Evolutionary conservation across 2,329 filamentous ascomycete genomes (phyloP).

Genomic region (Gaeumannomyces tritici): DNA sequence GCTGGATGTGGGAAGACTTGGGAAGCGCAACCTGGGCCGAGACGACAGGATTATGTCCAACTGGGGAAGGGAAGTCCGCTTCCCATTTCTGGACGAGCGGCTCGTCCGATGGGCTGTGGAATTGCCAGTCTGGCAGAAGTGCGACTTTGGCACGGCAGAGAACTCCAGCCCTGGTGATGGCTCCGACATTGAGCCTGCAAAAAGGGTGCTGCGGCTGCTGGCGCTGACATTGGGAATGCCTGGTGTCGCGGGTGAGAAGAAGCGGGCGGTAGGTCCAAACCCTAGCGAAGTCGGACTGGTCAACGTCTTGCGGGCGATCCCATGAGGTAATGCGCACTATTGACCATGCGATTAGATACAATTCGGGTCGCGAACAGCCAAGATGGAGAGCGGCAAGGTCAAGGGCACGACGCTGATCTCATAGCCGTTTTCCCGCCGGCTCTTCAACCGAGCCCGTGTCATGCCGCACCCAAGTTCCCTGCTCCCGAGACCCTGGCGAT

Average conservation of each 20-base stretch:
- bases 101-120: conserved; percentile 74
- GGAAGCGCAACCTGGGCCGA: conserved; percentile 87
- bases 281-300: too few species aligned
- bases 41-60: conserved; percentile 87
- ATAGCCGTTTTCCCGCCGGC: neutral
- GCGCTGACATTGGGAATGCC: conserved; percentile 66
- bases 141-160: conserved; percentile 59
- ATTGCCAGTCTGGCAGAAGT: conserved; percentile 73
- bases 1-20: conserved; percentile 75
- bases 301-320: neutral
- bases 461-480: neutral
- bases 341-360: conserved; percentile 48
- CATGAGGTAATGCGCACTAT: neutral
- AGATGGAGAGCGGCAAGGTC: conserved; percentile 62
- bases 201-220: conserved; percentile 69
- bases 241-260: conserved; percentile 74
- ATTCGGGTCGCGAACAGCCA: conserved; percentile 73
- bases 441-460: neutral
- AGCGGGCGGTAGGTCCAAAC: conserved; percentile 59
- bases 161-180: conserved; percentile 14
- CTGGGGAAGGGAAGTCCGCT: conserved; percentile 82
- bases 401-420: conserved; percentile 58
- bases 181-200: conserved; percentile 59
- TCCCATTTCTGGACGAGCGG: conserved; percentile 82
- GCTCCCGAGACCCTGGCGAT: conserved; percentile 31